Conservation (phyloP, 768 basidiomycete species). For the Heimioporus sp. region DNA sequence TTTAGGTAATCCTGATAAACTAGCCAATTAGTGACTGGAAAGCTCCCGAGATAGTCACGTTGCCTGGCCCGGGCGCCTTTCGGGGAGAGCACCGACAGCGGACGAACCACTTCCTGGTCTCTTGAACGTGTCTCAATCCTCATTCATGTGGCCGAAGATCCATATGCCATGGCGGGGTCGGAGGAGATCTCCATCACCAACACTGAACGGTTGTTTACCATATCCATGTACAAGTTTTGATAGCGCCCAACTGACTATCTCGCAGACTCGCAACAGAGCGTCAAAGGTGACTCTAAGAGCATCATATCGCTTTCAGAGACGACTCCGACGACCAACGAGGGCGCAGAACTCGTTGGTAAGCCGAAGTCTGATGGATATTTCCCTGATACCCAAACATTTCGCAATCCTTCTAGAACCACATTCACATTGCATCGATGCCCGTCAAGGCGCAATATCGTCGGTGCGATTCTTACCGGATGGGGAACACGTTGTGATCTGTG, state of each 20-base stretch:
- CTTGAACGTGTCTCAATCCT: too few species aligned
- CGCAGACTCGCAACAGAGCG: constrained; percentile 1
- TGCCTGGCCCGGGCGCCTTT: too few species aligned
- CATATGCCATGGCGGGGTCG: too few species aligned
- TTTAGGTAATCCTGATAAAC: too few species aligned
- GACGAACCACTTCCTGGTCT: too few species aligned
- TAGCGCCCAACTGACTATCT: neutral
- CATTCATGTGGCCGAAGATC: too few species aligned
- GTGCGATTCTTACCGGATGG: constrained; percentile 13
- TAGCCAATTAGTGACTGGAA: too few species aligned
- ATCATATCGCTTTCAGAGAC: neutral
- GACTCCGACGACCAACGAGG: neutral
- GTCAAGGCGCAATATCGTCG: constrained; percentile 1
- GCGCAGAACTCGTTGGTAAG: neutral
- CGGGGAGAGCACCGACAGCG: too few species aligned
- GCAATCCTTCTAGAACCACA: constrained; percentile 1
- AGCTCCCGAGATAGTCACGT: too few species aligned
- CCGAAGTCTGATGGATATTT: too few species aligned
- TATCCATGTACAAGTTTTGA: neutral
- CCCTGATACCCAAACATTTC: too few species aligned
- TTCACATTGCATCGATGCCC: neutral
- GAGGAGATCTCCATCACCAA: too few species aligned
- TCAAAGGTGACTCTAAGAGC: neutral
- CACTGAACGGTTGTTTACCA: constrained; percentile 1
- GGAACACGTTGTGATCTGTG: constrained; percentile 2